phyloP scores from a whole-genome alignment of 495 filamentous ascomycete genomes.

The Chaetomium cochliodes region DNA sequence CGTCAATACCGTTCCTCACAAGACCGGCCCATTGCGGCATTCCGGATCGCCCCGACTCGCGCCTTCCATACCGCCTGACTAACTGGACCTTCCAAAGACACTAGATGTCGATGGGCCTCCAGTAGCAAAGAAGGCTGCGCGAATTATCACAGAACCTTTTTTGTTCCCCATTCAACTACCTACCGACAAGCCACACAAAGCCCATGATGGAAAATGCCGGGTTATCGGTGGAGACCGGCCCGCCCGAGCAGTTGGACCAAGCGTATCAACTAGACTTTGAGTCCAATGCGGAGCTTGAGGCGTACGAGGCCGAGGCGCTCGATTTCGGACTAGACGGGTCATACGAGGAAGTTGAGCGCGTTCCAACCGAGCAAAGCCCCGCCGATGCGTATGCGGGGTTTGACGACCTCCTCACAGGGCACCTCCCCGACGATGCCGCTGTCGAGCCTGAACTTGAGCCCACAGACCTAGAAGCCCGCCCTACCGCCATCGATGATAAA shows the following conservation, averaged over 20 bases:
- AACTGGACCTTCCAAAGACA: not conserved
- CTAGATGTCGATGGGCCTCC: not conserved
- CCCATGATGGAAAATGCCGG: conserved; percentile 33
- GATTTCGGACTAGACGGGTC: conserved; percentile 33
- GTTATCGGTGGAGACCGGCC: conserved; percentile 18
- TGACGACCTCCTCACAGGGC: not conserved
- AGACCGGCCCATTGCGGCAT: not conserved
- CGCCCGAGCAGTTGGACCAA: conserved; percentile 27
- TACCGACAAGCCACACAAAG: not conserved
- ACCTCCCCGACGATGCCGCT: not conserved
- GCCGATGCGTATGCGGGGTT: conserved; percentile 20
- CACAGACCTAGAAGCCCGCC: conserved; percentile 20
- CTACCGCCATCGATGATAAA: not conserved
- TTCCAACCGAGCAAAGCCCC: not conserved
- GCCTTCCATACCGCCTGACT: not conserved
- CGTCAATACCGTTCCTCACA: not conserved
- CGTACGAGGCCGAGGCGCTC: conserved; percentile 28
- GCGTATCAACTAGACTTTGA: conserved; percentile 33
- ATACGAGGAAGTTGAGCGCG: conserved; percentile 19
- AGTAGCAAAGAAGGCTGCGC: not conserved
- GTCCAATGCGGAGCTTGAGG: conserved; percentile 23
- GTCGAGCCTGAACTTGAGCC: conserved; percentile 29
- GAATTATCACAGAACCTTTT: not conserved
- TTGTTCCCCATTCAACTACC: too few species aligned
- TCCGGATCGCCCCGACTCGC: not conserved